phyloP scores from a whole-genome alignment of 164 flowering plant genomes.

The Cinnamomum chago region DNA sequence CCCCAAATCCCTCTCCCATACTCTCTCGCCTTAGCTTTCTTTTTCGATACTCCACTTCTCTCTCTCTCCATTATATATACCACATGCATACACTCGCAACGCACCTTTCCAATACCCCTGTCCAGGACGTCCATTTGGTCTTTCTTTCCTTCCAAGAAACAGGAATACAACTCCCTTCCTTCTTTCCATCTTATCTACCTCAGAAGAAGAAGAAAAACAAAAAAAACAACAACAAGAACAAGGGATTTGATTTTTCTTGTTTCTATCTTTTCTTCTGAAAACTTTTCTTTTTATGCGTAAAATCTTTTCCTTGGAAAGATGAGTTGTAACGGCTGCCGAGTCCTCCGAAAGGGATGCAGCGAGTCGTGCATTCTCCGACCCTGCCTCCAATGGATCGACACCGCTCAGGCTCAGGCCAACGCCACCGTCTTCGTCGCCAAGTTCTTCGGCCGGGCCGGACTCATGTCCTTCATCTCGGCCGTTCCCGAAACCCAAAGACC shows the following conservation, averaged over 20 bases:
- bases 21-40: too few relatives aligned
- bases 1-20: too few relatives aligned
- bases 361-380: conserved; percentile 62
- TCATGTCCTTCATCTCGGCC: conserved; percentile 67
- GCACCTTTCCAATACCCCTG: background rate
- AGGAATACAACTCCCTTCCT: too few relatives aligned
- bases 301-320: conserved; percentile 17
- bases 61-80: background rate
- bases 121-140: background rate
- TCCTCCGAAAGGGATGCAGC: conserved; percentile 77
- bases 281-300: background rate
- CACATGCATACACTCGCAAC: too few relatives aligned
- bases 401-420: conserved; percentile 64
- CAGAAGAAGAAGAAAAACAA: background rate
- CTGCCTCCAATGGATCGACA: conserved; percentile 62
- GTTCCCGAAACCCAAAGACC: conserved; percentile 56
- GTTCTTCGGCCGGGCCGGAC: conserved; percentile 86
- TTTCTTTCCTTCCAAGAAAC: background rate
- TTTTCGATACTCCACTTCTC: background rate
- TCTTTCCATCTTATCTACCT: too few relatives aligned
- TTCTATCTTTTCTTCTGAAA: too few relatives aligned
- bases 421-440: conserved; percentile 84
- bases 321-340: conserved; percentile 94
- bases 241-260: too few relatives aligned
- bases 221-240: background rate